phyloP scores from a whole-genome alignment of 1,284 basidiomycete species.

The Pascua sp. region DNA sequence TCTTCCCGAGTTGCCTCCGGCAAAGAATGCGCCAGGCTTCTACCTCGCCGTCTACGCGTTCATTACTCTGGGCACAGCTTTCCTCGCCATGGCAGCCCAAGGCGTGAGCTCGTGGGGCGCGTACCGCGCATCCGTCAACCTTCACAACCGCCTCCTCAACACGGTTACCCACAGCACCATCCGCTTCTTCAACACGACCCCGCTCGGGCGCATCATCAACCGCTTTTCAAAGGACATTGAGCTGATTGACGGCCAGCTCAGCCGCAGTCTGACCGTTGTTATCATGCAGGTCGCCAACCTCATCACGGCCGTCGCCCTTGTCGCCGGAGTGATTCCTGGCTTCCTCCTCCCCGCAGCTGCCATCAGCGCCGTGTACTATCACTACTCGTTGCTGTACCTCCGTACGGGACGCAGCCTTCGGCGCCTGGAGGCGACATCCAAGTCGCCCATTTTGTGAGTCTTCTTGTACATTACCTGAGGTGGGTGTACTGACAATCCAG shows the following conservation, averaged over 20 bases:
- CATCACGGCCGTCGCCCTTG: conserved; percentile 57
- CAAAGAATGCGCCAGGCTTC: conserved; percentile 45
- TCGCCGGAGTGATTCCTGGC: conserved; percentile 66
- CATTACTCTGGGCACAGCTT: conserved; percentile 33
- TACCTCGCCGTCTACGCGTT: conserved; percentile 50
- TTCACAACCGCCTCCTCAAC: conserved; percentile 43
- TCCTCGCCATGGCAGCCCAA: conserved; percentile 39
- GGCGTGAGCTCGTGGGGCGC: conserved; percentile 48
- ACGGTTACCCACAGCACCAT: conserved; percentile 38
- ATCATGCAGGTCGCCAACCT: conserved; percentile 70
- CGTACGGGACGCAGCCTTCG: conserved; percentile 70
- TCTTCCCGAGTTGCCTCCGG: conserved; percentile 41
- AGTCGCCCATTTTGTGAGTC: conserved; percentile 45
- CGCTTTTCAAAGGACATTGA: conserved; percentile 77
- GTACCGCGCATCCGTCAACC: conserved; percentile 54
- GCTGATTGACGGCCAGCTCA: conserved; percentile 69
- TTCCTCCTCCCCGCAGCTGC: conserved; percentile 69
- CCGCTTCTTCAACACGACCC: conserved; percentile 48
- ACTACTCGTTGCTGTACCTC: conserved; percentile 64
- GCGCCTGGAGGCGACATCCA: conserved; percentile 61
- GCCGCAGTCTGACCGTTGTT: conserved; percentile 65
- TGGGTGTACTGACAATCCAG: conserved; percentile 13
- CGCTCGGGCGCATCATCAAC: conserved; percentile 64
- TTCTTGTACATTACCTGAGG: too few species aligned
- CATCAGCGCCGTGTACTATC: conserved; percentile 60